Percentiles rank a stretch among this genome's conserved stretches.
These are phyloP conservation scores for Aureobasidium leucospermi DNA, from an alignment of 2,329 filamentous ascomycete genomes.

Conservation along the genomic window DNA sequence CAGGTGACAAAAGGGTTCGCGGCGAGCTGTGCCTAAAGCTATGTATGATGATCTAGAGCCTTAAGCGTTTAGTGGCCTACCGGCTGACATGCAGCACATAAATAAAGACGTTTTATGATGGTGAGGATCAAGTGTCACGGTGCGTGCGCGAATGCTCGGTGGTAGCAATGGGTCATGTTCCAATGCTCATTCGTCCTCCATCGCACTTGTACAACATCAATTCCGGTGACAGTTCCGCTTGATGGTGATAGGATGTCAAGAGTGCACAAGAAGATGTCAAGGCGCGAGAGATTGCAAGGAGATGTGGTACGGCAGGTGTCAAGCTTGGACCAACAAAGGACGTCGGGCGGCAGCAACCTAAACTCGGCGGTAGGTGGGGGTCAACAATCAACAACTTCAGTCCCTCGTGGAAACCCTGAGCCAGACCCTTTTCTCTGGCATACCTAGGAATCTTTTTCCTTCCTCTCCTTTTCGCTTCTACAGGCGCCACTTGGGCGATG, in stretches of 20 bases:
- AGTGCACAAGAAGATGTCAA: background rate
- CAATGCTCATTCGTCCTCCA: too few species aligned
- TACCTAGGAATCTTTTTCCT: background rate
- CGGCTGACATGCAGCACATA: background rate
- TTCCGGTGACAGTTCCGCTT: background rate
- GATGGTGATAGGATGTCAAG: background rate
- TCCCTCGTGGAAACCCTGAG: background rate
- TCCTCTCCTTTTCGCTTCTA: background rate
- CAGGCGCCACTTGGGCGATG: slow-evolving; percentile 8
- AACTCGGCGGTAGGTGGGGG: background rate
- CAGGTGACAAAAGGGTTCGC: background rate
- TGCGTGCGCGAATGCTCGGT: background rate
- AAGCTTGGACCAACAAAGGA: background rate
- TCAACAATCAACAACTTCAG: slow-evolving; percentile 5
- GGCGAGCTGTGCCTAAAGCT: slow-evolving; percentile 1
- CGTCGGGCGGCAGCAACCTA: slow-evolving; percentile 1
- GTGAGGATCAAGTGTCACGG: background rate
- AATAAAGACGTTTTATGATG: slow-evolving; percentile 3
- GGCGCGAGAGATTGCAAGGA: background rate
- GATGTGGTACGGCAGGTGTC: background rate
- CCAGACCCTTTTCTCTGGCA: background rate
- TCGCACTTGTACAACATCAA: background rate
- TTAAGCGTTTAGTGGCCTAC: background rate
- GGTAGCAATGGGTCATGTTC: background rate
- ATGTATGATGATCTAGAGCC: background rate